Conservation (phyloP, 1,139 yeast species). For the Lodderomyces beijingensis region DNA sequence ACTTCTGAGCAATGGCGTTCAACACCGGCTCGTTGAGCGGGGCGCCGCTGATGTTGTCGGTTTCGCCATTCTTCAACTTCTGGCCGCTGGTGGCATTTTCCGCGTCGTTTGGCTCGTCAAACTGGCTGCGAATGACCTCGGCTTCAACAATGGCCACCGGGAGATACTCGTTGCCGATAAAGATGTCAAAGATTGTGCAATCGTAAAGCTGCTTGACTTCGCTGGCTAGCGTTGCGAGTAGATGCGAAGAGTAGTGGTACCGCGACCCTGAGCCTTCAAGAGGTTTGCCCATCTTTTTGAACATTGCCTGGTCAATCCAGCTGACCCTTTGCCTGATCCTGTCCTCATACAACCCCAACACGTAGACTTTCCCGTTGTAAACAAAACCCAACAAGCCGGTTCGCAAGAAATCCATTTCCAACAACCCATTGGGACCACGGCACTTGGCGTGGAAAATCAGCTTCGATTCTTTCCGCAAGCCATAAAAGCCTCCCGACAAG, state of each 20-base stretch:
- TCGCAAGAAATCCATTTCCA: constrained; percentile 77
- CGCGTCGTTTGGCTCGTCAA: constrained; percentile 21
- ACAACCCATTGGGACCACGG: constrained; percentile 59
- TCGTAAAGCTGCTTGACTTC: constrained; percentile 82
- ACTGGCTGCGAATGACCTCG: constrained; percentile 51
- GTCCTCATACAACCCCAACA: constrained; percentile 88
- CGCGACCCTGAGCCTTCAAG: constrained; percentile 40
- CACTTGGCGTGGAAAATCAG: constrained; percentile 80
- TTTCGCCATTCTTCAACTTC: constrained; percentile 13
- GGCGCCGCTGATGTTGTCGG: constrained; percentile 25
- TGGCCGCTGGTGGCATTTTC: constrained; percentile 7
- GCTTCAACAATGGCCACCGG: constrained; percentile 89
- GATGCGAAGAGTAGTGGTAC: constrained; percentile 82
- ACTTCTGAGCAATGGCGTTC: constrained; percentile 70
- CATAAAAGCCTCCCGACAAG: constrained; percentile 85
- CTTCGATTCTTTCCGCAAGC: constrained; percentile 61
- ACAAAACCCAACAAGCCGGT: constrained; percentile 90
- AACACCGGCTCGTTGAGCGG: constrained; percentile 55
- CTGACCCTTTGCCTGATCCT: constrained; percentile 74
- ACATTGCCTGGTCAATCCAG: constrained; percentile 53
- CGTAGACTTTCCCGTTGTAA: constrained; percentile 80
- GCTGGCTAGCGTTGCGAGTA: constrained; percentile 74
- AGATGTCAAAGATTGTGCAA: constrained; percentile 86
- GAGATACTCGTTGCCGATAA: constrained; percentile 77
- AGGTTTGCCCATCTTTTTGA: constrained; percentile 28